Evolutionary conservation across 1,284 basidiomycete genomes (phyloP).

Genomic region (Dichomitus squalens): DNA sequence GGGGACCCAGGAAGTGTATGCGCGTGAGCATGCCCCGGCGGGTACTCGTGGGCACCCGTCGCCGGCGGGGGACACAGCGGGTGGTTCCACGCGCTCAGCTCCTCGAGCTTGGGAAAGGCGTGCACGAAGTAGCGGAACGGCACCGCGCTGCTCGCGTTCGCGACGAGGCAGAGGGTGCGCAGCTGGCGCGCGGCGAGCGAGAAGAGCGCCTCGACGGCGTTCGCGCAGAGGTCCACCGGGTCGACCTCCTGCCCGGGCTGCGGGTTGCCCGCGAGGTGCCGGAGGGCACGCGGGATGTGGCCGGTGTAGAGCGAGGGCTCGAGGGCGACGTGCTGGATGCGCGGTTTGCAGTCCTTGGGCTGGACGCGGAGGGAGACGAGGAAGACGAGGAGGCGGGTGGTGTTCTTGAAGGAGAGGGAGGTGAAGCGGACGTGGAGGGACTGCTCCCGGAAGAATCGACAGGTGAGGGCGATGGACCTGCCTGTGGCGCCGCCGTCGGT

Average conservation of each 20-base stretch:
- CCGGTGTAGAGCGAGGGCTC: neutral
- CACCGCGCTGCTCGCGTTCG: neutral
- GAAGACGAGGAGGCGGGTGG: neutral
- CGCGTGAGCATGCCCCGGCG: too few relatives aligned
- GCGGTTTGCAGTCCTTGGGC: constrained; percentile 2
- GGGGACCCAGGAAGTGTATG: too few relatives aligned
- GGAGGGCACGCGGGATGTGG: neutral
- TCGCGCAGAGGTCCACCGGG: neutral
- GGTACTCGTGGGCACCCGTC: neutral
- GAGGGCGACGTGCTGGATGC: neutral
- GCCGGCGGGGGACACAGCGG: neutral
- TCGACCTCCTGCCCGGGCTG: neutral
- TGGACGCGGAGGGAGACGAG: constrained; percentile 1
- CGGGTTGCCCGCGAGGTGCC: neutral
- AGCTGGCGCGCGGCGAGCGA: constrained; percentile 3
- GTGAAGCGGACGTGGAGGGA: constrained; percentile 1
- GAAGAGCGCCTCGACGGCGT: neutral
- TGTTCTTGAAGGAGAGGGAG: constrained; percentile 3
- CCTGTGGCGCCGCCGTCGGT: constrained; percentile 10
- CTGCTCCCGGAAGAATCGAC: constrained; percentile 4
- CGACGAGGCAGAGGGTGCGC: constrained; percentile 6
- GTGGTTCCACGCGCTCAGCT: constrained; percentile 12
- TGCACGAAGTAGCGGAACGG: neutral
- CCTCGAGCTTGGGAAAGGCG: constrained; percentile 1
- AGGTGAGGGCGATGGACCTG: constrained; percentile 3